Evolutionary conservation across 441 rosid genomes (phyloP).

Genomic region (Populus hybrid): DNA sequence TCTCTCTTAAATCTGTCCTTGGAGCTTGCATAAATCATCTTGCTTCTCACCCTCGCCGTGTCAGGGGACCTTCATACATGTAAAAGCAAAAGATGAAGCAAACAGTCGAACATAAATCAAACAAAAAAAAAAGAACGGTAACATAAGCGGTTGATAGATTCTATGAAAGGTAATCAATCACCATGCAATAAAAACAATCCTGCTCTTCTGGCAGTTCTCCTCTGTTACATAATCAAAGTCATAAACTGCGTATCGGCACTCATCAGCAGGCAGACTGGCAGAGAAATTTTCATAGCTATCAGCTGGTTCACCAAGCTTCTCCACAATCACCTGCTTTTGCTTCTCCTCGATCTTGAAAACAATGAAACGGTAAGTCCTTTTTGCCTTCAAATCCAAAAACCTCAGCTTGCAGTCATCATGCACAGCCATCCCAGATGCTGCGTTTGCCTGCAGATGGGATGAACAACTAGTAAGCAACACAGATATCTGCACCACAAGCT

Average conservation of each 20-base stretch:
- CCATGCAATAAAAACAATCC: slow-evolving; percentile 61
- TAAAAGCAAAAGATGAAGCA: not conserved
- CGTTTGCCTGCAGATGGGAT: slow-evolving; percentile 38
- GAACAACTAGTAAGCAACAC: not conserved
- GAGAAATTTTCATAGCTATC: slow-evolving; percentile 47
- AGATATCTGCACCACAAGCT: not conserved
- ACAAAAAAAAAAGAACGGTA: not conserved
- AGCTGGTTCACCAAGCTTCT: slow-evolving; percentile 54
- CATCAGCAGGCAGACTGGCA: slow-evolving; percentile 52
- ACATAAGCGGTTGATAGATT: not conserved
- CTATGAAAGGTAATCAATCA: not conserved
- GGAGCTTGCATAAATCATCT: slow-evolving; percentile 73
- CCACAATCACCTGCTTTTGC: slow-evolving; percentile 61
- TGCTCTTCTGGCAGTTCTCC: slow-evolving; percentile 59
- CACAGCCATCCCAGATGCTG: slow-evolving; percentile 62
- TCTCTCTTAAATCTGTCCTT: slow-evolving; percentile 67
- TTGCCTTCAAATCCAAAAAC: slow-evolving; percentile 55
- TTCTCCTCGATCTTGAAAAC: slow-evolving; percentile 54
- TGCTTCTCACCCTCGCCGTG: slow-evolving; percentile 54
- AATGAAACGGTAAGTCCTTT: slow-evolving; percentile 53
- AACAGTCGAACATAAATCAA: not conserved
- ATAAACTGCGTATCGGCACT: slow-evolving; percentile 63
- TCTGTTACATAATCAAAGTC: slow-evolving; percentile 58
- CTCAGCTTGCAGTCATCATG: slow-evolving; percentile 68
- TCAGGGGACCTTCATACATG: slow-evolving; percentile 52